Evolutionary conservation across 2,329 filamentous ascomycete species (phyloP), one percentile per base, ranked within the genome.

Genomic region (Xylaria sp.): DNA sequence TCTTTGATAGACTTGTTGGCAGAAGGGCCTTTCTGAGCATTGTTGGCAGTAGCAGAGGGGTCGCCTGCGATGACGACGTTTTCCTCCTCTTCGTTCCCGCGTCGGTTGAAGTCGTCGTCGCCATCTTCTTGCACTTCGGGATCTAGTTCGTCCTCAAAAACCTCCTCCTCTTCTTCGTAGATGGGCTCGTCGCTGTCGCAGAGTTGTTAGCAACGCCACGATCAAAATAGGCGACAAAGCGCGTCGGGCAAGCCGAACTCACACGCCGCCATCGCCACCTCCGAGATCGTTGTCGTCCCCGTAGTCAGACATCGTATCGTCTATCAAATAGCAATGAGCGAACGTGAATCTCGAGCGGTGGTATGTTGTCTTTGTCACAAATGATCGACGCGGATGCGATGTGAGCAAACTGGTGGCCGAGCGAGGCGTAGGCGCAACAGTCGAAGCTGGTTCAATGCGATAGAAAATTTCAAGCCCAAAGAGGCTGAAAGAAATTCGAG

Each of bases 101-200:
- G 81, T 60, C 82, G 82, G 38, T 82, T 83, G 63, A 82, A 82
- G 58, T 84, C 85, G 29, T 83, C 83, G 45, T 85, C 81, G 17
- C 85, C 85, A 15, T 81, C 83, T 22, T 84, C 84, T 38, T 81
- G 78, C 51, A 85, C 85, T 66, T 89, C 86, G 22, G 84, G 81
- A 63, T 85, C 84, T 60, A 86, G 77, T 68, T 87, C 87, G 61
- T 87, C 84, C 66, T 87, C 87, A 55, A 88, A 84, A 65, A 84
- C 82, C 72, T 85, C 84, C 65, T 90, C 82, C 71, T 85, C 84
- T 63, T 93, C 90, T 71, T 94, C 89, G 82, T 88, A 91, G 75
- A 88, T 86, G 75, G 91, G 88, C 80, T 90, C 88, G 76, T 91
- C 90, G 73, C 89, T 91, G 75, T 74, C 70, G 13, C n/a, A 61